Evolutionary conservation across 2,329 filamentous ascomycete genomes (phyloP).

Genomic region (Piedraia hortae): DNA sequence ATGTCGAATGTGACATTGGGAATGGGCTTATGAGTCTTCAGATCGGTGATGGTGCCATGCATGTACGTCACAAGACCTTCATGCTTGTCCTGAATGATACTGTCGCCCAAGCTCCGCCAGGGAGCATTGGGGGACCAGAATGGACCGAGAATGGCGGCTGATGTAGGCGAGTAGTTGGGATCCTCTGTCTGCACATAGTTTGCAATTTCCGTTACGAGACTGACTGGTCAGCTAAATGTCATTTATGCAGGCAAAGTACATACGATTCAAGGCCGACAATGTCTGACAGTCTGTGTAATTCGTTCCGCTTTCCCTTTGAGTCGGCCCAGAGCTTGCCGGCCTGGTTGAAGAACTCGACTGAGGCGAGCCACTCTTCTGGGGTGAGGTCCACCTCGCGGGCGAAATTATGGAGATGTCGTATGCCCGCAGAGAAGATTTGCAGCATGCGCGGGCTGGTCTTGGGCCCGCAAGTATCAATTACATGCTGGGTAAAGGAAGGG

Average conservation of each 20-base stretch:
- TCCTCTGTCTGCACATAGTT: constrained; percentile 33
- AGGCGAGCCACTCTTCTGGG: constrained; percentile 48
- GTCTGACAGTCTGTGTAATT: constrained; percentile 45
- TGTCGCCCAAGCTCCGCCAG: constrained; percentile 37
- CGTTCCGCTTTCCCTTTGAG: constrained; percentile 40
- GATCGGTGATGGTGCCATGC: constrained; percentile 39
- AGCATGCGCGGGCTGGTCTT: constrained; percentile 37
- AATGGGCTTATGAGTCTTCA: constrained; percentile 36
- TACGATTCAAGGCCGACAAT: constrained; percentile 47
- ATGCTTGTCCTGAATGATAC: constrained; percentile 35
- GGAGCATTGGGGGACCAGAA: constrained; percentile 54
- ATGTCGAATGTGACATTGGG: constrained; percentile 44
- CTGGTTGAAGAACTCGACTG: constrained; percentile 47
- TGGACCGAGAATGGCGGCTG: constrained; percentile 46
- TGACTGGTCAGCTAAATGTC: constrained; percentile 7
- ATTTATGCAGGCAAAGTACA: constrained; percentile 10
- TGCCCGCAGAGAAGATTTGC: constrained; percentile 33
- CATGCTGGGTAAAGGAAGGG: constrained; percentile 47
- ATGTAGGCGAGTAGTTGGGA: constrained; percentile 33
- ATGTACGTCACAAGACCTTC: constrained; percentile 34
- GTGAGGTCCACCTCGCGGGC: constrained; percentile 51
- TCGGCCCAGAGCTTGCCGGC: constrained; percentile 33
- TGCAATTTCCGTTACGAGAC: constrained; percentile 38
- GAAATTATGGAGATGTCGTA: constrained; percentile 53
- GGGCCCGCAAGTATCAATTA: constrained; percentile 46